Evolutionary conservation across 1,284 basidiomycete genomes (phyloP), one percentile per base, ranked within the genome.

Genomic region (Tylopilus microsporus): DNA sequence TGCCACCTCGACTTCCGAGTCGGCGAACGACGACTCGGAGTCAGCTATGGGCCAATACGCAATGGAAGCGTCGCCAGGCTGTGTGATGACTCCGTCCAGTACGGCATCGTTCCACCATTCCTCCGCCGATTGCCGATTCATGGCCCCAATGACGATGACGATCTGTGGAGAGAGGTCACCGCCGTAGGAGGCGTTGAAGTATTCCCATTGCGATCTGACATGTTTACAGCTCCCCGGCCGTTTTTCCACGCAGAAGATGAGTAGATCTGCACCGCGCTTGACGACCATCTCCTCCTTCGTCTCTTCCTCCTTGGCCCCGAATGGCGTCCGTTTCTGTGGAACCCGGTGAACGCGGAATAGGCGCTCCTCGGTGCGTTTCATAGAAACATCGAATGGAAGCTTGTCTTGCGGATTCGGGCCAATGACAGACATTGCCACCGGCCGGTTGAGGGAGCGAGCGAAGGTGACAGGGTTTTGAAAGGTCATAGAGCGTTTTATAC

Each of bases 151-250:
- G 52, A 71, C 7, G 18, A 71, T 18, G 16, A 70, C 61, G 16
- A 70, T 60, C 21, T 64, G 70, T 32, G 67, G 70, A 3, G 67
- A 65, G 47, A 68, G 60, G 8, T 70, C 69, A 18, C 67, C 68
- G 1, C 68, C 62, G 16, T 70, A 71, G 21, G 59, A 61, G 48
- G 54, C 8, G 21, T 67, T 60, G 58, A 68, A 68, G 57, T 66
- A 46, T 16, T 67, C 62, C 70, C 66, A 69, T 61, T 71, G 58
- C 8, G 16, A 43, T 57, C 41, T 66, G 48, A 67, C 56, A 16
- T 60, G 52, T 36, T 12, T 25, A 34, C 18, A 53, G 5, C 50
- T 64, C n/a, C 25, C 50, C 7, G 4, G 25, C 16, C 50, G 50
- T 53, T 63, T 65, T 30, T 58, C 45, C 47, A 61, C 60, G 51